Conservation (phyloP, 2,329 filamentous ascomycete species). For the Phyllosticta ampelicida region DNA sequence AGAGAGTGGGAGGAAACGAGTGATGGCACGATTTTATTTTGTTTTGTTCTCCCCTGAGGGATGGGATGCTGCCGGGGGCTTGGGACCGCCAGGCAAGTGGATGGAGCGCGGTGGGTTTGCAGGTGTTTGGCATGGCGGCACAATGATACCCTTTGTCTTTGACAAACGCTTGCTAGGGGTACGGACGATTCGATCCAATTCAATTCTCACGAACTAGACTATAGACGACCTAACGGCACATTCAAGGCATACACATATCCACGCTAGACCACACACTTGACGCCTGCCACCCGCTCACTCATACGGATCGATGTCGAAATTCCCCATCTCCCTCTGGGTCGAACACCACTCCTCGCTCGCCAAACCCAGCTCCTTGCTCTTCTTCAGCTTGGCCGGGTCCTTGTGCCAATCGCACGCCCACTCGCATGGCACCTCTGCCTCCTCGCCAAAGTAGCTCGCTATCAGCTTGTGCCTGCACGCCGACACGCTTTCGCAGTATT, state of each 20-base stretch:
- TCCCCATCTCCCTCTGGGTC: slow-evolving; percentile 33
- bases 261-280: not conserved
- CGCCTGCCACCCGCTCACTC: not conserved
- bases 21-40: too few species aligned
- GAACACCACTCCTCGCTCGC: slow-evolving; percentile 40
- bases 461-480: slow-evolving; percentile 55
- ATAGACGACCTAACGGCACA: not conserved
- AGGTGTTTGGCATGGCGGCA: not conserved
- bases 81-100: not conserved
- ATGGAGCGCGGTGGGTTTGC: not conserved
- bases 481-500: slow-evolving; percentile 69
- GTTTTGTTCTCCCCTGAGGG: slow-evolving; percentile 1
- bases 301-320: slow-evolving; percentile 14
- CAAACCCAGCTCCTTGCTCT: slow-evolving; percentile 33
- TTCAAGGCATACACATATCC: not conserved
- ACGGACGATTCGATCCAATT: not conserved
- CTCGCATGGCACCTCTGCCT: slow-evolving; percentile 25
- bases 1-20: slow-evolving; percentile 3
- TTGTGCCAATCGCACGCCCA: slow-evolving; percentile 42
- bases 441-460: slow-evolving; percentile 26
- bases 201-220: not conserved
- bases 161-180: not conserved
- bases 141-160: slow-evolving; percentile 11
- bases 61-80: slow-evolving; percentile 12
- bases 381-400: slow-evolving; percentile 30